Evolutionary conservation across 345 rosid genomes (phyloP).

Genomic region (Rubroshorea leprosula): DNA sequence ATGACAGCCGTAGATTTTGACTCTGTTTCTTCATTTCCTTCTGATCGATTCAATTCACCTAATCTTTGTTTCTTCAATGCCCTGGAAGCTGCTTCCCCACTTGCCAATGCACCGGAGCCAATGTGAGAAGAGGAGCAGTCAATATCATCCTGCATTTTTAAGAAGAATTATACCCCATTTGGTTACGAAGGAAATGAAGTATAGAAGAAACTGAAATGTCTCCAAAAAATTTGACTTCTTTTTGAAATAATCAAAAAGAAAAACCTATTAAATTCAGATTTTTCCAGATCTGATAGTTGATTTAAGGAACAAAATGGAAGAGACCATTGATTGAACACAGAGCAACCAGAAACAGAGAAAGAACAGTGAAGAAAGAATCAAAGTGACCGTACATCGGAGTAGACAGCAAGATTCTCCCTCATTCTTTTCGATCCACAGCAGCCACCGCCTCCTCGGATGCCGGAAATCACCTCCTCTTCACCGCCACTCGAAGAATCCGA

Average conservation of each 20-base stretch:
- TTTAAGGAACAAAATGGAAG: background rate
- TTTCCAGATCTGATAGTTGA: background rate
- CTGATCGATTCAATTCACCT: constrained; percentile 16
- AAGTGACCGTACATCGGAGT: constrained; percentile 42
- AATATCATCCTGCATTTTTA: constrained; percentile 44
- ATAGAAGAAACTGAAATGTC: no score
- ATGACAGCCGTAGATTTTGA: constrained; percentile 35
- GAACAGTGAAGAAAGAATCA: background rate
- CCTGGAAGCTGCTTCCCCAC: constrained; percentile 24
- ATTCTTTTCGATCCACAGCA: constrained; percentile 31
- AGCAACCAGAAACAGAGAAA: background rate
- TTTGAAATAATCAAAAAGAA: no score
- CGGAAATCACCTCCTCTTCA: constrained; percentile 1
- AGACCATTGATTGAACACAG: background rate
- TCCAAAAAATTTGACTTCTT: no score
- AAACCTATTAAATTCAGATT: no score
- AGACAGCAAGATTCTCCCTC: constrained; percentile 25
- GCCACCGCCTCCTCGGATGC: constrained; percentile 8
- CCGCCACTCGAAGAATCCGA: constrained; percentile 40
- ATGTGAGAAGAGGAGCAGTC: constrained; percentile 38
- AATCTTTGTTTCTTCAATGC: constrained; percentile 37
- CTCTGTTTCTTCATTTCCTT: constrained; percentile 11
- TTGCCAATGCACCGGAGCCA: constrained; percentile 1
- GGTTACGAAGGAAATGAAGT: background rate
- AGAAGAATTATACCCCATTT: background rate